These are phyloP conservation scores for Excoecaria cochinchinensis DNA, from an alignment of 345 rosid species.

Conservation along the genomic window DNA sequence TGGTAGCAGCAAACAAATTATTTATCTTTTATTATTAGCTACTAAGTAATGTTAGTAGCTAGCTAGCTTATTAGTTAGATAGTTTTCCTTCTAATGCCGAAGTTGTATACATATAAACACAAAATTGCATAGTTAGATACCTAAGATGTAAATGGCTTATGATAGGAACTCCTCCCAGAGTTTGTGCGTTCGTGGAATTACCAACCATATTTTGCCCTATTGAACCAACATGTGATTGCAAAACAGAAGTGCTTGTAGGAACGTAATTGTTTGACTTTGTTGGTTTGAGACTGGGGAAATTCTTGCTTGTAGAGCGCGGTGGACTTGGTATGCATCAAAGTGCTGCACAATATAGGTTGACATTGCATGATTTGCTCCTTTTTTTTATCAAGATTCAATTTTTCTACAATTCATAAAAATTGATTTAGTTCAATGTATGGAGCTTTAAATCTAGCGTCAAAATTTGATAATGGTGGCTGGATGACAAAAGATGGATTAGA, in stretches of 20 bases:
- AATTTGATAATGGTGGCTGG: too few relatives aligned
- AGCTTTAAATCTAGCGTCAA: too few relatives aligned
- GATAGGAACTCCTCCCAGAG: conserved; percentile 54
- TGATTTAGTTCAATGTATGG: not conserved
- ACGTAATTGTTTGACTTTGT: conserved; percentile 43
- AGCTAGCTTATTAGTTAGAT: too few relatives aligned
- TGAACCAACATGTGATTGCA: conserved; percentile 44
- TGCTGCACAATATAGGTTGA: conserved; percentile 38
- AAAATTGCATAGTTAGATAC: too few relatives aligned
- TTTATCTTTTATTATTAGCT: too few relatives aligned
- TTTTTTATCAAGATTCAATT: conserved; percentile 30
- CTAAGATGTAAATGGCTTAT: conserved; percentile 39
- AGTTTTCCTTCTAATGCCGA: too few relatives aligned
- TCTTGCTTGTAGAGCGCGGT: conserved; percentile 43
- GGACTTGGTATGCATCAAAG: conserved; percentile 30
- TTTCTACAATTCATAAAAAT: conserved; percentile 29
- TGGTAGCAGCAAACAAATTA: too few relatives aligned
- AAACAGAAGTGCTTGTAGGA: conserved; percentile 43
- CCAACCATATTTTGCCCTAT: conserved; percentile 34
- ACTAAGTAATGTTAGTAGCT: too few relatives aligned
- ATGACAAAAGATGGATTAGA: too few relatives aligned
- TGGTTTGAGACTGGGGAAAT: conserved; percentile 46
- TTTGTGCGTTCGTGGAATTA: conserved; percentile 34
- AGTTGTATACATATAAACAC: too few relatives aligned
- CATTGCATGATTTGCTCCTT: conserved; percentile 30